phyloP scores from a whole-genome alignment of 257 asterid genomes.

The Verbascum thapsus region DNA sequence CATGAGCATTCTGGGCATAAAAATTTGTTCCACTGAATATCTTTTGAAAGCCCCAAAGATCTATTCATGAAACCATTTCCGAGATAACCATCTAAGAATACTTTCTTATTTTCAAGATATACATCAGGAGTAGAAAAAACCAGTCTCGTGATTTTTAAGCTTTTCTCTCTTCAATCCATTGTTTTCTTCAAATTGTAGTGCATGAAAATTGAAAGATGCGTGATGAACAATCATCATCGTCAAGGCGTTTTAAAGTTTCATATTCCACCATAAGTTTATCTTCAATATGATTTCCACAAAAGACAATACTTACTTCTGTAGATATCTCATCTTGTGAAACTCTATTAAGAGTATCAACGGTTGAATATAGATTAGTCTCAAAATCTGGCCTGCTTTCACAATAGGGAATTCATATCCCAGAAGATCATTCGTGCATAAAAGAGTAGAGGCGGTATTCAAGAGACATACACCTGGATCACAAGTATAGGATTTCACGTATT shows the following conservation, averaged over 20 bases:
- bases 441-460: slow-evolving; percentile 64
- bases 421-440: slow-evolving; percentile 64
- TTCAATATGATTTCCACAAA: slow-evolving; percentile 30
- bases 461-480: slow-evolving; percentile 75
- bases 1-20: slow-evolving; percentile 76
- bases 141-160: slow-evolving; percentile 26
- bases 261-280: slow-evolving; percentile 20
- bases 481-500: slow-evolving; percentile 61
- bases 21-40: slow-evolving; percentile 63
- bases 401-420: slow-evolving; percentile 49
- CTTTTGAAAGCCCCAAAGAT: slow-evolving; percentile 71
- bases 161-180: slow-evolving; percentile 26
- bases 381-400: slow-evolving; percentile 24
- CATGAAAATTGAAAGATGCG: slow-evolving; percentile 35
- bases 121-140: slow-evolving; percentile 43
- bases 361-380: slow-evolving; percentile 33
- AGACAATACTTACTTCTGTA: slow-evolving; percentile 18
- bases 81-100: slow-evolving; percentile 79
- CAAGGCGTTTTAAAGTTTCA: slow-evolving; percentile 31
- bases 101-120: slow-evolving; percentile 63
- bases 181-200: slow-evolving; percentile 40
- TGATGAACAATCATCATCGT: slow-evolving; percentile 38
- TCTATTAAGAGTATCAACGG: slow-evolving; percentile 13
- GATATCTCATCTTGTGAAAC: slow-evolving; percentile 28
- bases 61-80: slow-evolving; percentile 79